Base-by-base conservation (phyloP, 139 green algal genomes). In the Volvox africanus region DNA sequence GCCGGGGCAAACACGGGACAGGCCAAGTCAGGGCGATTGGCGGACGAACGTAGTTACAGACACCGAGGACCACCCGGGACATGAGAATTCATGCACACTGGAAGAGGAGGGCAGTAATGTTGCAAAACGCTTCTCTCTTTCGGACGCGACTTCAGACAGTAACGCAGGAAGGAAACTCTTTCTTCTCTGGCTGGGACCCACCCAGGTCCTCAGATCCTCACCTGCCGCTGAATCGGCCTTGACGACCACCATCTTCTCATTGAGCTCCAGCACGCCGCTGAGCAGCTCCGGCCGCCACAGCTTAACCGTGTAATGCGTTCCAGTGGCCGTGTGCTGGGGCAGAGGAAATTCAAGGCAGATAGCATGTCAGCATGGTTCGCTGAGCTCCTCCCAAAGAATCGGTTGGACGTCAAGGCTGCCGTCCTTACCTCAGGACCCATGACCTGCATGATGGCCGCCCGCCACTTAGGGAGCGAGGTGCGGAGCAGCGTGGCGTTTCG, bases 231-330 rank as follows among this genome's bases (percentile, higher is more conserved):
- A 12, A 61, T 92, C 89, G 0, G 71, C 82, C 71, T 86, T 85
- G 61, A 80, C 16, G 2, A 92, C 71, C 19, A 61, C 37, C 55
- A 89, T 73, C 2, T 36, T 67, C 14, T 92, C 73, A 36, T 80
- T 88, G 6, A 92, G 68, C 83, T 90, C 90, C 19, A 93, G 36
- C 16, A 87, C 76, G n/a, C 90, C 78, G 20, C 73, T 77, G 9
- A 93, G 61, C 83, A 89, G 55, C 76, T 93, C 90, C 0, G 90
- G 83, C 35, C 83, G 76, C 90, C 90, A 93, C 75, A 93, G 90
- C 77, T 62, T 61, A 16, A 93, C 35, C 21, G 50, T 77, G 86
- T 90, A 90, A n/a, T 62, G 86, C 55, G 86, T 77, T 50, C 86
- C 86, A 6, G 30, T 61, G 12, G 86, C 21, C 28, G 86, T 90